Conservation (phyloP, 192 early-diverging fungal species). For the Coemansia umbellata region DNA sequence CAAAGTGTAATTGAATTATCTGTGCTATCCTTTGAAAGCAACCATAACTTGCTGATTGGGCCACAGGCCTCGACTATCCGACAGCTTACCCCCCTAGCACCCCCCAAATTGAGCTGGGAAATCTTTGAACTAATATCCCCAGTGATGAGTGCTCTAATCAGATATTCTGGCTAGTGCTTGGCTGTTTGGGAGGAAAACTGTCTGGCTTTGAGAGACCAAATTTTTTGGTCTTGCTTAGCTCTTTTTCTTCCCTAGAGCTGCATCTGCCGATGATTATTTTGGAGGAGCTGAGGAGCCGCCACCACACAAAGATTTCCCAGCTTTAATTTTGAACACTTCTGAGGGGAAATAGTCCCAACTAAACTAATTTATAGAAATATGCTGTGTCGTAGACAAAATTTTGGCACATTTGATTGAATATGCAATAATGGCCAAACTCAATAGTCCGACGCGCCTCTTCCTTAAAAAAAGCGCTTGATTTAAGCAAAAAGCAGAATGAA, state of each 20-base stretch:
- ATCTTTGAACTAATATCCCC: conserved; percentile 16
- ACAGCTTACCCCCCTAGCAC: no score
- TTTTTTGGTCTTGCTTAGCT: background rate
- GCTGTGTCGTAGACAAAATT: conserved; percentile 16
- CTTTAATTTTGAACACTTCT: background rate
- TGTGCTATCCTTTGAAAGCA: no score
- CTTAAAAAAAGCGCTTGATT: background rate
- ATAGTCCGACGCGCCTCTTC: conserved; percentile 14
- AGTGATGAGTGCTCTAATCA: conserved; percentile 14
- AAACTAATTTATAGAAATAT: background rate
- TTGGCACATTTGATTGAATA: conserved; percentile 13
- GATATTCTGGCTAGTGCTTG: conserved; percentile 6
- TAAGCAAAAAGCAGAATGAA: conserved; percentile 1
- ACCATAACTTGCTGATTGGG: no score
- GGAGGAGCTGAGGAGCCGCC: conserved; percentile 1
- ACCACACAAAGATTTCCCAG: background rate
- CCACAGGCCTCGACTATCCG: no score
- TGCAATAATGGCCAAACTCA: conserved; percentile 23
- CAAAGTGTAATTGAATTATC: no score
- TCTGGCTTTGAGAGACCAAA: conserved; percentile 11
- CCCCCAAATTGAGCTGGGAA: background rate
- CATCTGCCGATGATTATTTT: conserved; percentile 1
- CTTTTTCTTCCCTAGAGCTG: background rate
- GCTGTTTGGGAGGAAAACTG: background rate
- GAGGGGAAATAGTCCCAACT: background rate